Percentiles rank a stretch among this genome's conserved stretches.
Evolutionary conservation across 176 grass and related monocot genomes (phyloP).

Genomic region (Triticum turgidum): DNA sequence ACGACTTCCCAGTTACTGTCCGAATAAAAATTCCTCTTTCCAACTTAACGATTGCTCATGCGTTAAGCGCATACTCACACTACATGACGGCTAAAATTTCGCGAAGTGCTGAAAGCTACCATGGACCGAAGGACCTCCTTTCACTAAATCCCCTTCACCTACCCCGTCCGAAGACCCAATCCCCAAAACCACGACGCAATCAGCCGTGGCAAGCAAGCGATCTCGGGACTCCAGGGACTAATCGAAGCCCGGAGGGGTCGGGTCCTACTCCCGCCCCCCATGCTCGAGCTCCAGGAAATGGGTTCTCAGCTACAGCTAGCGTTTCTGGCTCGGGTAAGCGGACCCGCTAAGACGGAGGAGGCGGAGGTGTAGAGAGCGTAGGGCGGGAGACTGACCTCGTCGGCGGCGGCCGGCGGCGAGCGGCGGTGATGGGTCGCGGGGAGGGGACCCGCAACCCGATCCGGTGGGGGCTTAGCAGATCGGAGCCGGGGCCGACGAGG

Average conservation of each 20-base stretch:
- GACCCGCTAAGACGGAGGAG: conserved; percentile 22
- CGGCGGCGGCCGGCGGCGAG: conserved; percentile 40
- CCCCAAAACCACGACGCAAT: conserved; percentile 4
- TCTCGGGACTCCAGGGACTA: not conserved
- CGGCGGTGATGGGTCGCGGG: conserved; percentile 35
- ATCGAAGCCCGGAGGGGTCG: conserved; percentile 3
- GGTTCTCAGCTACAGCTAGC: conserved; percentile 37
- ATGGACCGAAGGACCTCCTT: not conserved
- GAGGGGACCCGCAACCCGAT: conserved; percentile 74
- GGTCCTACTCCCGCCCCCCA: not conserved
- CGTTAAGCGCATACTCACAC: not conserved
- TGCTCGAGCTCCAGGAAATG: conserved; percentile 11
- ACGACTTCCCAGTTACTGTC: not conserved
- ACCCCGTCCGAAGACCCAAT: conserved; percentile 5
- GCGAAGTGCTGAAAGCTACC: not conserved
- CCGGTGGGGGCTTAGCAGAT: conserved; percentile 59
- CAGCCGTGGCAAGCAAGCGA: conserved; percentile 7
- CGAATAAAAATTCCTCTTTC: not conserved
- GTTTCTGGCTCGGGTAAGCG: conserved; percentile 40
- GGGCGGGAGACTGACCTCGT: conserved; percentile 44
- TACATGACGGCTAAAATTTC: not conserved
- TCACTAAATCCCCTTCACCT: not conserved
- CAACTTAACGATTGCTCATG: not conserved
- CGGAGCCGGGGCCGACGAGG: conserved; percentile 41
- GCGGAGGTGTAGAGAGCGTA: not conserved